Conservation (phyloP, 352 stramenopile species). For the Pythium vanterpoolii region DNA sequence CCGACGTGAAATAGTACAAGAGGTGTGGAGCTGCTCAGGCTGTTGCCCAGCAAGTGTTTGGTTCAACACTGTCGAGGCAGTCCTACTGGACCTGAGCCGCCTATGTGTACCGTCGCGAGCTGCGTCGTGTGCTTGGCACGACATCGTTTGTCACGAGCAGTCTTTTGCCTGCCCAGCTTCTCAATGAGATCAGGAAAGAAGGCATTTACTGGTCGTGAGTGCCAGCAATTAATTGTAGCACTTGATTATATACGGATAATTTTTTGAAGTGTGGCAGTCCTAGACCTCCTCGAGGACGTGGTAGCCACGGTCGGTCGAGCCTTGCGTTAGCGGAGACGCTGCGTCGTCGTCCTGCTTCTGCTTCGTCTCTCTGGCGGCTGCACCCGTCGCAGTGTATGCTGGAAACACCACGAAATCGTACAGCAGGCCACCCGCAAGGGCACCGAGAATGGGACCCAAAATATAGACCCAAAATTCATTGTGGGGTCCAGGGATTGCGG, state of each 20-base stretch:
- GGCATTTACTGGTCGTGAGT: conserved; percentile 32
- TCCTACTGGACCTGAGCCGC: conserved; percentile 39
- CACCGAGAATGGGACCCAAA: conserved; percentile 53
- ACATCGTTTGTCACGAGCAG: conserved; percentile 38
- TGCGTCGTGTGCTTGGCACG: conserved; percentile 35
- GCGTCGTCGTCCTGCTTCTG: neutral
- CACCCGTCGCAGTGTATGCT: neutral
- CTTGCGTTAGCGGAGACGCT: neutral
- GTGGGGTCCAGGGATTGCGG: conserved; percentile 36
- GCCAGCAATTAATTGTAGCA: no score
- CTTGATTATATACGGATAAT: no score
- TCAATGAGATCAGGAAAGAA: conserved; percentile 46
- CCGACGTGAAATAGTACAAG: neutral
- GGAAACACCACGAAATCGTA: conserved; percentile 35
- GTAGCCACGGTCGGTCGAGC: neutral
- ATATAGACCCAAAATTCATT: conserved; percentile 69
- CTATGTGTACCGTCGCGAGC: conserved; percentile 36
- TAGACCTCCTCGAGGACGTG: neutral
- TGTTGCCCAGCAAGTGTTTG: neutral
- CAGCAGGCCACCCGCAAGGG: conserved; percentile 41
- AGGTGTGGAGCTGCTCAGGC: neutral
- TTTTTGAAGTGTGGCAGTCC: no score
- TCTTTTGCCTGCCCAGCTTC: conserved; percentile 41
- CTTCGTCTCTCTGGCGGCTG: neutral
- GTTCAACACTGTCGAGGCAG: neutral